These are phyloP conservation scores for Scedosporium boydii DNA, from an alignment of 2,329 filamentous ascomycete species.

Conservation along the genomic window DNA sequence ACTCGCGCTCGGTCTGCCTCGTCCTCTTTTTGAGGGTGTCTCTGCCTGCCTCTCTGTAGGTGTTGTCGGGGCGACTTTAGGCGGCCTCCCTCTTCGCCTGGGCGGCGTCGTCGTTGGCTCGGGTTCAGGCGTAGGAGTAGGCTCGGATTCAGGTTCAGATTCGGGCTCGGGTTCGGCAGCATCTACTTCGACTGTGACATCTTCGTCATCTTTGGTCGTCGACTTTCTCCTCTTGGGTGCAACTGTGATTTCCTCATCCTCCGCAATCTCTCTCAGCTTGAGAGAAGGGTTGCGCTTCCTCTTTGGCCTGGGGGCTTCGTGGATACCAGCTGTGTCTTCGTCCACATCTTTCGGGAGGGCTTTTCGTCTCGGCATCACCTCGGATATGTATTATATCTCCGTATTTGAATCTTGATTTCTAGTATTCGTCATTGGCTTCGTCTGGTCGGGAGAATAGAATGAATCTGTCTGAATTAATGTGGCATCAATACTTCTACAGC, in stretches of 20 bases:
- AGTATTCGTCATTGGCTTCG: background rate
- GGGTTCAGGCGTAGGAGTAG: slow-evolving; percentile 3
- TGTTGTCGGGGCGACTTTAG: slow-evolving; percentile 15
- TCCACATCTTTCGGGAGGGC: background rate
- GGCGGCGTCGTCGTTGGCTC: slow-evolving; percentile 21
- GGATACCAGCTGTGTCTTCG: background rate
- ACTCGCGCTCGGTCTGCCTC: slow-evolving; percentile 21
- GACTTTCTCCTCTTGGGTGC: slow-evolving; percentile 1
- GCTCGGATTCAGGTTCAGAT: slow-evolving; percentile 8
- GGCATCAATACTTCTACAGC: too few species aligned
- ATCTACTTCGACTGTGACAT: background rate
- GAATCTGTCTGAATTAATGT: too few species aligned
- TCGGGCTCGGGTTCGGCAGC: slow-evolving; percentile 5
- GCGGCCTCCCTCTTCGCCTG: slow-evolving; percentile 22
- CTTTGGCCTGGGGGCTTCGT: background rate
- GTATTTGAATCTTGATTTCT: too few species aligned
- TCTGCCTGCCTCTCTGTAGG: slow-evolving; percentile 10
- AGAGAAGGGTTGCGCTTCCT: slow-evolving; percentile 5
- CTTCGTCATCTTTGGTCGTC: background rate
- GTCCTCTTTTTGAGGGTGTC: slow-evolving; percentile 20
- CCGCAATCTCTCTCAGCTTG: slow-evolving; percentile 5
- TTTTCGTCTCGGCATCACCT: slow-evolving; percentile 3
- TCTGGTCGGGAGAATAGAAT: background rate
- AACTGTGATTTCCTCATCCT: background rate
- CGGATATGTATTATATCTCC: too few species aligned